phyloP scores from a whole-genome alignment of 2,329 filamentous ascomycete species.

The Ophiostoma piceae region DNA sequence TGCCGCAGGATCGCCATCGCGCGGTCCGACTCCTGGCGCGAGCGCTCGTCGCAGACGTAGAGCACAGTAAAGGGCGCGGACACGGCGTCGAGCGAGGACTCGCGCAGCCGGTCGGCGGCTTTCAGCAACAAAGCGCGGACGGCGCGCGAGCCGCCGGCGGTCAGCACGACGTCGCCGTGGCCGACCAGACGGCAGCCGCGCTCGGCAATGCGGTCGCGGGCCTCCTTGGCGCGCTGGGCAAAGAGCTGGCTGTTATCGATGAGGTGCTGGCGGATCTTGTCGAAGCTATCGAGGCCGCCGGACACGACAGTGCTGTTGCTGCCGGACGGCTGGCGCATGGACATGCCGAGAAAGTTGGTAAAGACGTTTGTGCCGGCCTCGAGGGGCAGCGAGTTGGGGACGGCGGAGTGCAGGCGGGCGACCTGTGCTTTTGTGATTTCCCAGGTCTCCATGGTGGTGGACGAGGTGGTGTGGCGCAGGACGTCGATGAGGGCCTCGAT shows the following conservation, averaged over 20 bases:
- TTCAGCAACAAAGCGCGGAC: conserved; percentile 71
- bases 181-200: conserved; percentile 73
- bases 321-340: conserved; percentile 45
- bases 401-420: conserved; percentile 66
- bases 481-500: conserved; percentile 66
- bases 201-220: conserved; percentile 73
- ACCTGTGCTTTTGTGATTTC: conserved; percentile 76
- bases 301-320: conserved; percentile 3
- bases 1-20: conserved; percentile 67
- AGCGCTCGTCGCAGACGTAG: conserved; percentile 60
- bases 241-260: conserved; percentile 82
- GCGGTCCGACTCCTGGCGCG: conserved; percentile 56
- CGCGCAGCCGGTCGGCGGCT: conserved; percentile 58
- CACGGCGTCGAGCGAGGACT: conserved; percentile 27
- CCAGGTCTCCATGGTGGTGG: conserved; percentile 90
- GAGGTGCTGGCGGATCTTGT: conserved; percentile 74
- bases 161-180: conserved; percentile 77
- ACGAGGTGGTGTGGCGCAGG: conserved; percentile 70
- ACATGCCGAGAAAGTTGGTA: conserved; percentile 84
- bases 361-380: conserved; percentile 94
- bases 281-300: conserved; percentile 57
- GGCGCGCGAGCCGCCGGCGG: conserved; percentile 80
- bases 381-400: conserved; percentile 84
- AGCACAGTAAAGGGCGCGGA: conserved; percentile 66
- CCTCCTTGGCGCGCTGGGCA: conserved; percentile 78